Evolutionary conservation across 78 protist genomes (phyloP).

Genomic region (Andalucia godoyi): DNA sequence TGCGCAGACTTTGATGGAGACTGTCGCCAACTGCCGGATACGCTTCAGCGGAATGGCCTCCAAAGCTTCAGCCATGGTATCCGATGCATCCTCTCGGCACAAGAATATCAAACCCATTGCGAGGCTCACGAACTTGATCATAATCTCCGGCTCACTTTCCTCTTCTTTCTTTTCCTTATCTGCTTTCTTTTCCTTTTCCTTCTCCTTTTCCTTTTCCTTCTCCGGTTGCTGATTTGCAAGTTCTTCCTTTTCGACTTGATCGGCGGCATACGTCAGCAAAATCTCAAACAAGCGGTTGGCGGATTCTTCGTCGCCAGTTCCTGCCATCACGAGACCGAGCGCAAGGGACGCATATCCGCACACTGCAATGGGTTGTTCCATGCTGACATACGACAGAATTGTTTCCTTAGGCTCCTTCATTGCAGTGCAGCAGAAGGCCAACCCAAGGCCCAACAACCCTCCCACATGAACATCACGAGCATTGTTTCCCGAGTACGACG

Average conservation of each 20-base stretch:
- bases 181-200: no score
- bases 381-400: conserved; percentile 33
- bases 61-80: conserved; percentile 53
- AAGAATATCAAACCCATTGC: not conserved
- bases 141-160: not conserved
- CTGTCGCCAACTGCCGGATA: conserved; percentile 33
- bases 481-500: conserved; percentile 2
- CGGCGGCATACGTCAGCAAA: conserved; percentile 28
- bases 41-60: conserved; percentile 46
- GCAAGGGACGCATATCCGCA: conserved; percentile 65
- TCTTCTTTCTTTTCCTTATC: conserved; percentile 21
- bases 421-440: conserved; percentile 33
- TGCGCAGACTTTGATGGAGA: conserved; percentile 78
- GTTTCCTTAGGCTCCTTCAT: conserved; percentile 22
- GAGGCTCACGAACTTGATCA: conserved; percentile 9
- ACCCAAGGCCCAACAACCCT: conserved; percentile 46
- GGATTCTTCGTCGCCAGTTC: conserved; percentile 65
- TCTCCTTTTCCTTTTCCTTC: no score
- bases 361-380: conserved; percentile 50
- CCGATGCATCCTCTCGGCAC: conserved; percentile 60
- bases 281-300: conserved; percentile 33
- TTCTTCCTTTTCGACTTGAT: no score
- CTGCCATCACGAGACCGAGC: conserved; percentile 78
- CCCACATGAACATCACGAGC: not conserved
- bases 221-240: no score